Percentiles rank a stretch among this genome's conserved stretches.
These are phyloP conservation scores for Stylonectria norvegica DNA, from an alignment of 2,329 filamentous ascomycete species.

Conservation along the genomic window DNA sequence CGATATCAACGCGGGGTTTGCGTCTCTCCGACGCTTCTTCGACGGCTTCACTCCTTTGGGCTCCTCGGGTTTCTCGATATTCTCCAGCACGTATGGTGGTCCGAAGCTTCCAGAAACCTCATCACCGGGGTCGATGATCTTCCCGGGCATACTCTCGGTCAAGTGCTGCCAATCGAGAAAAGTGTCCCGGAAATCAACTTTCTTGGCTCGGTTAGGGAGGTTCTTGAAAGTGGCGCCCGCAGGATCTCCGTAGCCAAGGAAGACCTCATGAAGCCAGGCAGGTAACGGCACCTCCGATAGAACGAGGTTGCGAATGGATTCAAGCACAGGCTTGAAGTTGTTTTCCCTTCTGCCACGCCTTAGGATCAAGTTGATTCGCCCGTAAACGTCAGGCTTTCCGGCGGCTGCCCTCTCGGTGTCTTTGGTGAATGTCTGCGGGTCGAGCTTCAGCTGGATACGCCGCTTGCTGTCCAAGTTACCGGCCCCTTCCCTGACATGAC, in stretches of 20 bases:
- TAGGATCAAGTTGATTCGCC: slow-evolving; percentile 79
- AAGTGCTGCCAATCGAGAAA: slow-evolving; percentile 96
- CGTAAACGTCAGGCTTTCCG: slow-evolving; percentile 77
- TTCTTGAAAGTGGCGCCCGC: slow-evolving; percentile 82
- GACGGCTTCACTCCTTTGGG: slow-evolving; percentile 56
- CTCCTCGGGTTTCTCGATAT: slow-evolving; percentile 51
- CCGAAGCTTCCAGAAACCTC: slow-evolving; percentile 70
- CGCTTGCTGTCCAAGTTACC: slow-evolving; percentile 64
- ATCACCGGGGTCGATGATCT: slow-evolving; percentile 74
- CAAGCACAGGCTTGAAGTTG: slow-evolving; percentile 91
- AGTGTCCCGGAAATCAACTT: slow-evolving; percentile 87
- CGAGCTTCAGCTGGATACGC: slow-evolving; percentile 76
- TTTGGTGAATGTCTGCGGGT: slow-evolving; percentile 70
- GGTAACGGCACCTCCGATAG: slow-evolving; percentile 83
- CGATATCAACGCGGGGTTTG: slow-evolving; percentile 61
- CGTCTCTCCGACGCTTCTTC: slow-evolving; percentile 84
- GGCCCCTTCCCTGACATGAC: slow-evolving; percentile 60
- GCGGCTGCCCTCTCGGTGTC: slow-evolving; percentile 65
- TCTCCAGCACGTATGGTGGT: slow-evolving; percentile 83
- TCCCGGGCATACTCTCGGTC: slow-evolving; percentile 83
- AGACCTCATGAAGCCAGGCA: slow-evolving; percentile 92
- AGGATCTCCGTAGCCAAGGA: slow-evolving; percentile 94
- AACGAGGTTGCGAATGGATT: slow-evolving; percentile 84
- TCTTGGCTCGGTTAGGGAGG: slow-evolving; percentile 71
- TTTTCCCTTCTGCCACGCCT: slow-evolving; percentile 85